Evolutionary conservation across 805 yeast genomes (phyloP).

Genomic region (Candida arabinofermentans): DNA sequence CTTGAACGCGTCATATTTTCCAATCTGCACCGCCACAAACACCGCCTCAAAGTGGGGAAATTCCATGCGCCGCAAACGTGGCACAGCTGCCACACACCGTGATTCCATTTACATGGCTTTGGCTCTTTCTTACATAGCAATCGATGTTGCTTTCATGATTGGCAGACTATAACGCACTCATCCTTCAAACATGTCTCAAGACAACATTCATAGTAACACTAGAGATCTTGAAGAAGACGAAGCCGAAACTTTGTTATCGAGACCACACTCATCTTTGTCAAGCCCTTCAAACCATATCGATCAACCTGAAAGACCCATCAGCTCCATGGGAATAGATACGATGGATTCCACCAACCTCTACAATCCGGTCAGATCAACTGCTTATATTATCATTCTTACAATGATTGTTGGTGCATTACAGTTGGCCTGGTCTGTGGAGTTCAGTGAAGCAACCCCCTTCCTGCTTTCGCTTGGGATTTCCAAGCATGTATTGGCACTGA

Average conservation of each 20-base stretch:
- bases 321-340: constrained; percentile 13
- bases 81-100: no score
- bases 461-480: constrained; percentile 59
- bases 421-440: constrained; percentile 63
- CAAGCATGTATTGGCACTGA: constrained; percentile 48
- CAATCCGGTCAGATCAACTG: constrained; percentile 42
- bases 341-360: constrained; percentile 14
- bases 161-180: no score
- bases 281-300: not conserved
- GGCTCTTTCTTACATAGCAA: no score
- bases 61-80: no score
- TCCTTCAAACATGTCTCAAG: no score
- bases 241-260: not conserved
- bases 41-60: no score
- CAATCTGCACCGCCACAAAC: no score
- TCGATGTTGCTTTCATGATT: no score
- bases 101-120: no score
- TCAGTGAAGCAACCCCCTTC: constrained; percentile 60
- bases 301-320: not conserved
- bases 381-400: constrained; percentile 43
- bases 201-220: no score
- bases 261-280: not conserved
- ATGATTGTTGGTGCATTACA: constrained; percentile 55
- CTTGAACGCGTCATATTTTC: no score
- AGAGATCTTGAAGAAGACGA: not conserved